These are phyloP conservation scores for Adansonia gregorii DNA, from an alignment of 441 rosid species.

Conservation along the genomic window DNA sequence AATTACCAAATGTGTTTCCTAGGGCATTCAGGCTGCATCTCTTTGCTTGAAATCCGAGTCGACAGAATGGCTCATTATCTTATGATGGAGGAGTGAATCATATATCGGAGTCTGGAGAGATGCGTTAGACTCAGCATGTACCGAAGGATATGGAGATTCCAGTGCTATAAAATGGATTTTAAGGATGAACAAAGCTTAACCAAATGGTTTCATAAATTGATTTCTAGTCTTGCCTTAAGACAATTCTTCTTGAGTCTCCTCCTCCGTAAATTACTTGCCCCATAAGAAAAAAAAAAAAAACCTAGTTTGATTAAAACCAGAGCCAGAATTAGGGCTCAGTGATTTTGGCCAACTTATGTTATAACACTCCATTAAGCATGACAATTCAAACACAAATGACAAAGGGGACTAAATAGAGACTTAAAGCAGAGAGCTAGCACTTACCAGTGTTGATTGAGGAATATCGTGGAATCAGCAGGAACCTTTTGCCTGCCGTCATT, in stretches of 20 bases:
- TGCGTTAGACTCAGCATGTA: neutral
- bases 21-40: neutral
- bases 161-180: neutral
- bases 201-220: slow-evolving; percentile 5
- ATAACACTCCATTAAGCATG: neutral
- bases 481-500: slow-evolving; percentile 69
- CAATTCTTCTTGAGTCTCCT: slow-evolving; percentile 43
- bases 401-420: neutral
- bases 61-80: neutral
- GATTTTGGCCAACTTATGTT: too few relatives aligned
- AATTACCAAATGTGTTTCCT: neutral
- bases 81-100: neutral
- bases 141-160: neutral
- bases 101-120: neutral
- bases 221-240: slow-evolving; percentile 23
- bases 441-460: slow-evolving; percentile 68
- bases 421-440: slow-evolving; percentile 61
- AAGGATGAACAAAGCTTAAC: slow-evolving; percentile 6
- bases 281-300: slow-evolving; percentile 12
- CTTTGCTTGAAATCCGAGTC: neutral
- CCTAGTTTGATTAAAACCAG: slow-evolving; percentile 6
- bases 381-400: neutral
- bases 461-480: slow-evolving; percentile 51
- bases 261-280: slow-evolving; percentile 54
- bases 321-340: neutral